These are phyloP conservation scores for Colletotrichum brevisporum DNA, from an alignment of 2,329 filamentous ascomycete species.

Conservation along the genomic window DNA sequence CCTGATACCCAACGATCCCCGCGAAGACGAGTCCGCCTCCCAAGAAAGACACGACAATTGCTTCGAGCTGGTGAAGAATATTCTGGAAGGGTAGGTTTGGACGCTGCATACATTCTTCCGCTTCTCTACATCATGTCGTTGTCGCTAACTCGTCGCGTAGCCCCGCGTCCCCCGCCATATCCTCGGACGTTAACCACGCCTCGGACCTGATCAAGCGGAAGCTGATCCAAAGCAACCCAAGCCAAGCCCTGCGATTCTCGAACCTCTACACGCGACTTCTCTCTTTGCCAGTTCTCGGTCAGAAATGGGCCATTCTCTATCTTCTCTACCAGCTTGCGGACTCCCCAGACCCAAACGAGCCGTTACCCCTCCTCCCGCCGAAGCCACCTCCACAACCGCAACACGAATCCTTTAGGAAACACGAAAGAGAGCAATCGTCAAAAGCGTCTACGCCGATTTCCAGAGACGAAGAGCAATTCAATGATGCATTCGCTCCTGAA, in stretches of 20 bases:
- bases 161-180: conserved; percentile 67
- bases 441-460: conserved; percentile 53
- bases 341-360: conserved; percentile 69
- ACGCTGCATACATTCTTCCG: background rate
- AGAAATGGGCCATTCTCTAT: conserved; percentile 98
- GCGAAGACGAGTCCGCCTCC: conserved; percentile 76
- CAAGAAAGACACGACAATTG: conserved; percentile 78
- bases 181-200: conserved; percentile 88
- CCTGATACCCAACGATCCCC: conserved; percentile 75
- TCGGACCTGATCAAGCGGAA: conserved; percentile 93
- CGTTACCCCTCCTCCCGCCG: conserved; percentile 60
- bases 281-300: conserved; percentile 90
- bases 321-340: conserved; percentile 88
- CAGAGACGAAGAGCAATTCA: conserved; percentile 64
- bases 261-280: conserved; percentile 92
- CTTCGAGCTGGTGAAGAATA: conserved; percentile 65
- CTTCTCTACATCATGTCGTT: background rate
- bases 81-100: conserved; percentile 64
- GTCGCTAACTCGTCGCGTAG: conserved; percentile 47
- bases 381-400: conserved; percentile 50
- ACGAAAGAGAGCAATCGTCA: conserved; percentile 53
- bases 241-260: conserved; percentile 86
- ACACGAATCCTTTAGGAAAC: conserved; percentile 52
- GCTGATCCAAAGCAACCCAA: conserved; percentile 82
- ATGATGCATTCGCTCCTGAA: conserved; percentile 68